Percentiles rank a stretch among this genome's conserved stretches.
Evolutionary conservation across 192 early-diverging fungal species (phyloP).

Genomic region (Thoreauomyces humboldtii): DNA sequence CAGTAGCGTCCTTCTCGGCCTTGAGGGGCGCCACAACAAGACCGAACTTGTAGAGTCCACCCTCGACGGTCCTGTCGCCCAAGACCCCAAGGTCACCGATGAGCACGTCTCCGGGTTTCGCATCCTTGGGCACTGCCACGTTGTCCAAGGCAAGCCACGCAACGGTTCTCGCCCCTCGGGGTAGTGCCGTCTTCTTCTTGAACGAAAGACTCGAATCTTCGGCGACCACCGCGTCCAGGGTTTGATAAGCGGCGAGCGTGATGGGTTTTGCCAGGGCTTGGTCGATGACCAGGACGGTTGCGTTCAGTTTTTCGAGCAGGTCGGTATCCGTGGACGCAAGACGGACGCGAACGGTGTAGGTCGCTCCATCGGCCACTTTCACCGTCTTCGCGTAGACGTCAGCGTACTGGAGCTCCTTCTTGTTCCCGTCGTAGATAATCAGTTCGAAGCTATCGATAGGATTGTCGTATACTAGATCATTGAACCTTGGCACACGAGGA

Average conservation of each 20-base stretch:
- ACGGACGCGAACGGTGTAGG: slow-evolving; percentile 81
- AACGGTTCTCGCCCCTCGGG: slow-evolving; percentile 48
- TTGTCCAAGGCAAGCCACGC: slow-evolving; percentile 59
- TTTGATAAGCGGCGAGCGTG: slow-evolving; percentile 51
- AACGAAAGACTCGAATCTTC: slow-evolving; percentile 41
- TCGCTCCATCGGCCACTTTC: slow-evolving; percentile 74
- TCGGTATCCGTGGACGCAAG: slow-evolving; percentile 65
- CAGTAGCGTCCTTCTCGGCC: slow-evolving; percentile 37
- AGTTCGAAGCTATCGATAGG: slow-evolving; percentile 64
- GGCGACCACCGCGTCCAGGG: slow-evolving; percentile 52
- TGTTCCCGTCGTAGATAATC: slow-evolving; percentile 77
- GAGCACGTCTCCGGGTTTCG: slow-evolving; percentile 76
- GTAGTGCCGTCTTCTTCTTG: slow-evolving; percentile 46
- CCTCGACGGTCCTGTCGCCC: no score
- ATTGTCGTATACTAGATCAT: slow-evolving; percentile 73
- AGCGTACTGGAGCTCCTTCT: slow-evolving; percentile 61
- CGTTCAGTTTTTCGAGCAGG: slow-evolving; percentile 73
- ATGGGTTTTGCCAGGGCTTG: slow-evolving; percentile 55
- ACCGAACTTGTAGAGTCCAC: slow-evolving; percentile 1
- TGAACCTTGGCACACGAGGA: slow-evolving; percentile 58
- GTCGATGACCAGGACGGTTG: slow-evolving; percentile 62
- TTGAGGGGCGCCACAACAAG: slow-evolving; percentile 1
- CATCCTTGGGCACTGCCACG: slow-evolving; percentile 56
- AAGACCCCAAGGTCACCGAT: slow-evolving; percentile 63
- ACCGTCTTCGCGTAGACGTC: slow-evolving; percentile 72